Base-by-base conservation (phyloP, 805 yeast species). In the Blastobotrys chiropterorum region DNA sequence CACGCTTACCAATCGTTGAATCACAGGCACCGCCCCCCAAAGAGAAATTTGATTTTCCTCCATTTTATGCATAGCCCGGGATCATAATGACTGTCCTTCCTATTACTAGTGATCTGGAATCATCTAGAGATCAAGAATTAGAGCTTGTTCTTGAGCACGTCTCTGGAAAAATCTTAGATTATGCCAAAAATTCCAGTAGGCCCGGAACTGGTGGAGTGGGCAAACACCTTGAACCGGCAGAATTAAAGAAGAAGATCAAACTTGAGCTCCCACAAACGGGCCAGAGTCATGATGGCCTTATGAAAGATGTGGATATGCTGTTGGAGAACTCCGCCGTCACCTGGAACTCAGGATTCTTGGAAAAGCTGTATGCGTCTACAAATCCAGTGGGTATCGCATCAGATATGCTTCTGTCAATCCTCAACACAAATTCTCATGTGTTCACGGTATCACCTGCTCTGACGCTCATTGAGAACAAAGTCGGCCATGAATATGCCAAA, bases 341-440 rank as follows among this genome's bases (percentile, higher is more conserved):
- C 0, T 88, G 95, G 95, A 85, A 85, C 63, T 84, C 87, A 0
- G 95, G 95, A 1, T 87, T 87, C 62, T 68, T 87, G 70, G 96
- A 88, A 64, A 87, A 87, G 66, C 71, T 87, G 51, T 87, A 87
- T 59, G 95, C 95, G 0, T 79, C 87, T n/a, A 86, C 87, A 22
- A 87, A 86, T 62, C 90, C 95, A 1, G 82, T 86, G 30, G 96
- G 96, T 5, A 80, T 87, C 3, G 75, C 87, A 3, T 75, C 87
- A 1, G 96, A 87, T 64, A 53, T 87, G 48, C 64, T 87, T 2
- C 70, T 87, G 49, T 80, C 88, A 31, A 69, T 83, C 7, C 70
- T 87, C 51, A 87, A 88, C 68, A 88, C 96, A 2, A 88, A 88
- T 66, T 82, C 90, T 1, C 95, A 87, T 64, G 95, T 88, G 0